These are phyloP conservation scores for Euphorbia schlechtendalii DNA, from an alignment of 441 rosid genomes.

Conservation along the genomic window DNA sequence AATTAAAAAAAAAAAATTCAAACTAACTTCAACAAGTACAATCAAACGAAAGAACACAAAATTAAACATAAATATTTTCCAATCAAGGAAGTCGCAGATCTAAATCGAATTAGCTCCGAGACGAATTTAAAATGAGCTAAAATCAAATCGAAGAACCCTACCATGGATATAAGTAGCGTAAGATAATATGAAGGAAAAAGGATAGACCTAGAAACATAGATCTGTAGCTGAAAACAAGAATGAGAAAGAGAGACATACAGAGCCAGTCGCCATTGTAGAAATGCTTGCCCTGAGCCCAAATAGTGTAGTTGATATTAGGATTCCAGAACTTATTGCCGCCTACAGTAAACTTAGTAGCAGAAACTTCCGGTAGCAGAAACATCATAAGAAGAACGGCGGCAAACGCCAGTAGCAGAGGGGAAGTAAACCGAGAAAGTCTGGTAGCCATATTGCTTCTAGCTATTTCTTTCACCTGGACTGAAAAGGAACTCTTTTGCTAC, in stretches of 20 bases:
- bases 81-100: conserved; percentile 29
- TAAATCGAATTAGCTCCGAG: conserved; percentile 13
- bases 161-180: not conserved
- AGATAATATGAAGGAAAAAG: not conserved
- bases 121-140: conserved; percentile 1
- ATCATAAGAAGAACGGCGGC: conserved; percentile 25
- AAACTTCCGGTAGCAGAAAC: conserved; percentile 39
- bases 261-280: conserved; percentile 93
- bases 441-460: conserved; percentile 11
- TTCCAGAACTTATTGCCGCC: conserved; percentile 61
- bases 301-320: conserved; percentile 56
- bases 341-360: conserved; percentile 58
- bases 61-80: not conserved
- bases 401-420: conserved; percentile 17
- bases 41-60: not conserved
- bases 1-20: not conserved
- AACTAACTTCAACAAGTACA: conserved; percentile 2
- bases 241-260: conserved; percentile 36
- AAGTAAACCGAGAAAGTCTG: conserved; percentile 16
- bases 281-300: conserved; percentile 72
- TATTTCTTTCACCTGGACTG: not conserved
- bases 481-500: not conserved
- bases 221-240: conserved; percentile 16
- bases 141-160: conserved; percentile 5
- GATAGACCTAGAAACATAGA: conserved; percentile 17